Evolutionary conservation across 108 stramenopile species (phyloP).

Genomic region (Skeletonema tropicum): DNA sequence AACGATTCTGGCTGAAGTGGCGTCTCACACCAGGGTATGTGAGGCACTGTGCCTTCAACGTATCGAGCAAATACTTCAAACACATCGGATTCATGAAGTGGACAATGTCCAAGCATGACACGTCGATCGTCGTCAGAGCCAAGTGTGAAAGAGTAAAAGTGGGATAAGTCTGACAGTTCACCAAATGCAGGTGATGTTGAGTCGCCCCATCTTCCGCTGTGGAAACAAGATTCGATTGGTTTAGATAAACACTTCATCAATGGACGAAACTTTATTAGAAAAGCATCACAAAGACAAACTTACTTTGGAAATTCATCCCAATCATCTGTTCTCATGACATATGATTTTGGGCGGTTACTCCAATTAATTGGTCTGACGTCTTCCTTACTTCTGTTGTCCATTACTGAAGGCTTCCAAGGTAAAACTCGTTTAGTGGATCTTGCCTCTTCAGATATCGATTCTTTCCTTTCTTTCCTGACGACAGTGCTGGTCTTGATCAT

Average conservation of each 20-base stretch:
- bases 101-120: constrained; percentile 93
- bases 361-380: constrained; percentile 97
- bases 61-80: constrained; percentile 94
- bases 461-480: constrained; percentile 34
- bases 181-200: constrained; percentile 91
- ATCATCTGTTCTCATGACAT: constrained; percentile 92
- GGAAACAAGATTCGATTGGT: background rate
- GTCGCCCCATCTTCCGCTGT: constrained; percentile 94
- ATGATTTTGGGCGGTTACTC: constrained; percentile 96
- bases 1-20: constrained; percentile 92
- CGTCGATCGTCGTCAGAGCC: constrained; percentile 87
- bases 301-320: constrained; percentile 95
- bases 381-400: constrained; percentile 75
- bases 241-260: background rate
- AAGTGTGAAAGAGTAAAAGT: constrained; percentile 85
- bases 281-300: background rate
- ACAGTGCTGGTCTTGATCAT: background rate
- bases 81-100: constrained; percentile 74
- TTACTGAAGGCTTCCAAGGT: constrained; percentile 83
- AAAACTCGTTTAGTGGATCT: constrained; percentile 43
- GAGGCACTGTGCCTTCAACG: constrained; percentile 85
- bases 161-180: constrained; percentile 84
- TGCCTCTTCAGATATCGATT: constrained; percentile 34
- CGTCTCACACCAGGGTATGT: constrained; percentile 96
- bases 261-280: no score